These are phyloP conservation scores for Hyaloscypha variabilis DNA, from an alignment of 495 filamentous ascomycete species.

Conservation along the genomic window DNA sequence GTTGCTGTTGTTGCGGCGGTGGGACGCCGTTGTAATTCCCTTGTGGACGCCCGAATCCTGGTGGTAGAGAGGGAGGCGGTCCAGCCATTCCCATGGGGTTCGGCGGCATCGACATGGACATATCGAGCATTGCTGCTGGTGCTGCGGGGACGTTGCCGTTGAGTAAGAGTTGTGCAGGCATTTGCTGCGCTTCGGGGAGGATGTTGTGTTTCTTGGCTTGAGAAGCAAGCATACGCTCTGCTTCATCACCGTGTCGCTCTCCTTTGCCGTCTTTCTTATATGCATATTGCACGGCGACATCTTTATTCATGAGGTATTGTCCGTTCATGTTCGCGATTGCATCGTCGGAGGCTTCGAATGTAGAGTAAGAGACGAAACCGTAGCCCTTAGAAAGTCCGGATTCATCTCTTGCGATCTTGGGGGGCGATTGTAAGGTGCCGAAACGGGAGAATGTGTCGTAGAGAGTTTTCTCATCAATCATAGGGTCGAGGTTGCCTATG, in stretches of 20 bases:
- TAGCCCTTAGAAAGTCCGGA: conserved; percentile 92
- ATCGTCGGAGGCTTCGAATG: conserved; percentile 93
- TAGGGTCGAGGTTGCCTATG: conserved; percentile 91
- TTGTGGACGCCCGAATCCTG: conserved; percentile 48
- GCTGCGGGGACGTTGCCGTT: conserved; percentile 26
- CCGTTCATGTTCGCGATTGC: conserved; percentile 93
- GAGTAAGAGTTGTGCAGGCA: conserved; percentile 45
- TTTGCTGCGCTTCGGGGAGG: conserved; percentile 66
- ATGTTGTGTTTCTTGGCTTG: conserved; percentile 96
- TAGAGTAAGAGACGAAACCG: conserved; percentile 92
- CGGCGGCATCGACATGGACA: conserved; percentile 34
- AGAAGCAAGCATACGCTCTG: conserved; percentile 88
- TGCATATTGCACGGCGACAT: conserved; percentile 93
- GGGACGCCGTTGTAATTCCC: conserved; percentile 34
- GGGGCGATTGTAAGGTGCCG: conserved; percentile 77
- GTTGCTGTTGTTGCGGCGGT: conserved; percentile 28
- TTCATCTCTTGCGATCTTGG: conserved; percentile 95
- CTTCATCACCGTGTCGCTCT: conserved; percentile 92
- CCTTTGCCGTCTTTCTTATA: conserved; percentile 99
- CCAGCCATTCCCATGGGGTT: conserved; percentile 34
- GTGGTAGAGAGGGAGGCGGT: conserved; percentile 38
- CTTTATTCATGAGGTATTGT: conserved; percentile 96
- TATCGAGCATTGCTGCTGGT: conserved; percentile 36
- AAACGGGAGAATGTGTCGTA: conserved; percentile 97
- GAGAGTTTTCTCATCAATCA: conserved; percentile 95